phyloP scores from a whole-genome alignment of 441 rosid species.

The Pelargonium myrrhifolium region DNA sequence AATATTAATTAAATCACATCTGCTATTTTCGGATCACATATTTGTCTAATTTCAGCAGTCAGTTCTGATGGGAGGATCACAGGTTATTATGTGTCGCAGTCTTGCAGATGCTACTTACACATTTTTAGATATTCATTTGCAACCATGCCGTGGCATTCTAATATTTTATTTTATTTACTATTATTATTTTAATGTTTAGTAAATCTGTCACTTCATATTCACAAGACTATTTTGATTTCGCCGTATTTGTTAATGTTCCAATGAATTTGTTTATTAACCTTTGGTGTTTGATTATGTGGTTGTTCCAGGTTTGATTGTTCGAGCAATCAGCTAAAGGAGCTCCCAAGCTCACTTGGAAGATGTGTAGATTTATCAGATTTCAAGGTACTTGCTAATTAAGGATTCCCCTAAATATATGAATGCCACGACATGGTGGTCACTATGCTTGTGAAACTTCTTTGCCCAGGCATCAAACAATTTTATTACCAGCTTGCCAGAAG shows the following conservation, averaged over 20 bases:
- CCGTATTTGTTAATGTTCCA: neutral
- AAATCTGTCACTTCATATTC: neutral
- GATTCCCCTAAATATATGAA: neutral
- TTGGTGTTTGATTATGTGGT: slow-evolving; percentile 19
- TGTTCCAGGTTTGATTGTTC: slow-evolving; percentile 78
- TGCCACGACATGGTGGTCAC: neutral
- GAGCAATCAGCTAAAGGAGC: slow-evolving; percentile 60
- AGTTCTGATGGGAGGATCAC: neutral
- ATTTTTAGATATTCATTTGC: neutral
- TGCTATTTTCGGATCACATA: neutral
- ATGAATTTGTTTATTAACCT: slow-evolving; percentile 1
- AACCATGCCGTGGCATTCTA: neutral
- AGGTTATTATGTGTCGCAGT: neutral
- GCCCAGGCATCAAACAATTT: slow-evolving; percentile 68
- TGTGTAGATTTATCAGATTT: slow-evolving; percentile 68
- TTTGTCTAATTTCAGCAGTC: neutral
- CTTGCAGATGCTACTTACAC: neutral
- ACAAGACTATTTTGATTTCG: neutral
- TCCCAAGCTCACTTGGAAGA: slow-evolving; percentile 67
- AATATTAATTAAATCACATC: no score
- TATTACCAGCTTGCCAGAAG: slow-evolving; percentile 60
- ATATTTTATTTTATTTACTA: neutral
- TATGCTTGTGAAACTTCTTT: slow-evolving; percentile 9
- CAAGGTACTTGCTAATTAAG: slow-evolving; percentile 47
- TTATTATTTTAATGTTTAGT: neutral